Evolutionary conservation across 768 basidiomycete species (phyloP).

Genomic region (Mycena polygramma): DNA sequence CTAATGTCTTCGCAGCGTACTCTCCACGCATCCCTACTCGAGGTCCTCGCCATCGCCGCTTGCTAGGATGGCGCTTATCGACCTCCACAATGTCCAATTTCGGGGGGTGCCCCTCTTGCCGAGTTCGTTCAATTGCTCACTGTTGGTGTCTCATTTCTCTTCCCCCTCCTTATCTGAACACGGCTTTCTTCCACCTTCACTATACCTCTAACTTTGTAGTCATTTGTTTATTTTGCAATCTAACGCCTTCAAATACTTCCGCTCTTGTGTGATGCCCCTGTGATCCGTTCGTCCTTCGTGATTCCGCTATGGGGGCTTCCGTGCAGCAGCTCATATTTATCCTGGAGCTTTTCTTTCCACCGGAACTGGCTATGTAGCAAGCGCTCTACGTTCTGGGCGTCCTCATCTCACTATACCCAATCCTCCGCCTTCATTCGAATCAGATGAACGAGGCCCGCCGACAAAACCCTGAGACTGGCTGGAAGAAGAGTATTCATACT

Average conservation of each 20-base stretch:
- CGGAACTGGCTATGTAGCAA: constrained; percentile 9
- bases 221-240: no score
- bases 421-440: constrained; percentile 18
- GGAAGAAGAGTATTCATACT: constrained; percentile 3
- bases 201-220: no score
- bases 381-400: constrained; percentile 15
- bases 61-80: no score
- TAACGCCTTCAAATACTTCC: not conserved
- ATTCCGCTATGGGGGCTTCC: not conserved
- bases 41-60: no score
- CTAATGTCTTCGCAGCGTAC: no score
- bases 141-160: no score
- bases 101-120: no score
- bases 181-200: no score
- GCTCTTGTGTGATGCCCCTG: not conserved
- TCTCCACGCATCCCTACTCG: no score
- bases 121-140: no score
- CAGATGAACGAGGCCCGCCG: constrained; percentile 10
- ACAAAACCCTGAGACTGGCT: constrained; percentile 12
- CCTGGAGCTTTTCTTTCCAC: constrained; percentile 25
- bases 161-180: no score
- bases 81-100: no score
- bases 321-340: constrained; percentile 10
- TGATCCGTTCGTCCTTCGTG: not conserved
- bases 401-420: constrained; percentile 15